Conservation (phyloP, 768 basidiomycete genomes). For the Pleurotus sapidus region DNA sequence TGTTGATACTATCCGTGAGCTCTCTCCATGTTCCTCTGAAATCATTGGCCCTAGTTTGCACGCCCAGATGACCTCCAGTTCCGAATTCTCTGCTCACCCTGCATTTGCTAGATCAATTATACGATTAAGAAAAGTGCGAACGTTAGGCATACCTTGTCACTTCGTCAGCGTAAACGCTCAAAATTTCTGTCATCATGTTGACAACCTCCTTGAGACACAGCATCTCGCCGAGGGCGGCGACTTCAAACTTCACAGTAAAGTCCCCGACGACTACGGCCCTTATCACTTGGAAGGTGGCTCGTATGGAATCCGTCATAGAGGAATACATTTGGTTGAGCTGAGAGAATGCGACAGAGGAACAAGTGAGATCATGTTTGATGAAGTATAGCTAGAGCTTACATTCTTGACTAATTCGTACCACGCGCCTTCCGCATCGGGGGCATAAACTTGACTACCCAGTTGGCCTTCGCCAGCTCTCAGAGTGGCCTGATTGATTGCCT, state of each 20-base stretch:
- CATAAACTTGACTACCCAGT: slow-evolving; percentile 81
- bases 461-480: slow-evolving; percentile 86
- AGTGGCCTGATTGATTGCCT: slow-evolving; percentile 82
- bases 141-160: slow-evolving; percentile 30
- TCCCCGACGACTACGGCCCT: slow-evolving; percentile 93
- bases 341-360: neutral
- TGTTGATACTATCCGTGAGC: slow-evolving; percentile 92
- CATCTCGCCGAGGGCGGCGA: slow-evolving; percentile 91
- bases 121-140: neutral
- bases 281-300: slow-evolving; percentile 84
- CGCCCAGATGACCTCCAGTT: slow-evolving; percentile 91
- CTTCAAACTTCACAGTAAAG: slow-evolving; percentile 87
- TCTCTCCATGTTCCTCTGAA: slow-evolving; percentile 98
- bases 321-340: slow-evolving; percentile 79
- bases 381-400: slow-evolving; percentile 32
- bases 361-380: neutral
- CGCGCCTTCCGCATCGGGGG: slow-evolving; percentile 84
- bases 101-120: neutral
- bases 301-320: slow-evolving; percentile 75
- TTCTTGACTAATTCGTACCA: slow-evolving; percentile 80
- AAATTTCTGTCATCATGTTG: slow-evolving; percentile 88
- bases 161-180: slow-evolving; percentile 83
- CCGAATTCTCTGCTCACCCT: slow-evolving; percentile 94
- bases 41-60: slow-evolving; percentile 88
- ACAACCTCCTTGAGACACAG: slow-evolving; percentile 86